phyloP scores from a whole-genome alignment of 2,329 filamentous ascomycete genomes.

The Hyphodiscus sp. region DNA sequence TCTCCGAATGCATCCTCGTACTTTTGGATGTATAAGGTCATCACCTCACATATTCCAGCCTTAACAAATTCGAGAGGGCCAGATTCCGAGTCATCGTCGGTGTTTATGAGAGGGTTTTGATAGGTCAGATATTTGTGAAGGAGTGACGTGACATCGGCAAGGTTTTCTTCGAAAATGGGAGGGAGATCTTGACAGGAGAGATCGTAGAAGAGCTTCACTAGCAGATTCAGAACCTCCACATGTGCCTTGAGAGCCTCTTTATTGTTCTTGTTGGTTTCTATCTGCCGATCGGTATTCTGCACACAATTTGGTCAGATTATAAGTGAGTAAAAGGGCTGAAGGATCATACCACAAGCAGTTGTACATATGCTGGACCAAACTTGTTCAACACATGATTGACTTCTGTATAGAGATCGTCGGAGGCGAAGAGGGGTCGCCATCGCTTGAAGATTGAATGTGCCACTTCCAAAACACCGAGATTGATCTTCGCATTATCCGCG shows the following conservation, averaged over 20 bases:
- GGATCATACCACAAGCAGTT: conserved; percentile 61
- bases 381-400: conserved; percentile 90
- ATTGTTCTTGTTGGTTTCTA: conserved; percentile 70
- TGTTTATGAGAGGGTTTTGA: conserved; percentile 74
- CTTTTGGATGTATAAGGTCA: conserved; percentile 89
- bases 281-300: conserved; percentile 61
- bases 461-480: conserved; percentile 91
- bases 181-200: conserved; percentile 96
- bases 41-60: conserved; percentile 84
- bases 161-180: conserved; percentile 86
- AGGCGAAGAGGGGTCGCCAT: conserved; percentile 91
- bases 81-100: conserved; percentile 83
- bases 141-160: conserved; percentile 67
- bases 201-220: conserved; percentile 91
- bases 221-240: conserved; percentile 79
- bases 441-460: conserved; percentile 96
- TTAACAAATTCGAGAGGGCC: conserved; percentile 81
- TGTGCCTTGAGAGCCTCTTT: conserved; percentile 68
- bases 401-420: conserved; percentile 86
- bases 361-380: conserved; percentile 79
- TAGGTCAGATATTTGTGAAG: conserved; percentile 93
- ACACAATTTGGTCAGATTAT: conserved; percentile 8
- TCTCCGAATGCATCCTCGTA: conserved; percentile 89
- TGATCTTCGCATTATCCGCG: conserved; percentile 71
- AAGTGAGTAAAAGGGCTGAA: conserved; percentile 1